Percentiles rank a stretch among this genome's conserved stretches.
These are phyloP conservation scores for Tricholoma sp. DNA, from an alignment of 768 basidiomycete species.

Conservation along the genomic window DNA sequence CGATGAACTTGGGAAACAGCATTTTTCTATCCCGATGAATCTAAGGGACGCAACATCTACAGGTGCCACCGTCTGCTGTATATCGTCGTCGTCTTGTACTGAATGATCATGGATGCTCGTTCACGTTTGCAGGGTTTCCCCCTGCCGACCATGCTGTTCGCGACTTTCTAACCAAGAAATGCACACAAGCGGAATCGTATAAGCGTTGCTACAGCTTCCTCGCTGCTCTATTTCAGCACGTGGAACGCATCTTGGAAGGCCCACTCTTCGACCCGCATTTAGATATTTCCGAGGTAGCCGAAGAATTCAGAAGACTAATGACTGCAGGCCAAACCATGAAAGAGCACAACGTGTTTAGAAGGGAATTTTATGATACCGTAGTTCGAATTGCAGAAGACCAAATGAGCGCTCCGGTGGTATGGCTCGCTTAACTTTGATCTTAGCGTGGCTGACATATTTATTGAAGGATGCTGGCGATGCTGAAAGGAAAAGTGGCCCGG, in stretches of 20 bases:
- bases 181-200: not conserved
- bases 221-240: not conserved
- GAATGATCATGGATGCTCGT: not conserved
- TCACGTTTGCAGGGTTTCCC: not conserved
- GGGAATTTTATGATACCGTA: not conserved
- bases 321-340: not conserved
- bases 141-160: not conserved
- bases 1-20: not conserved
- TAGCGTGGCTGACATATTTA: not conserved
- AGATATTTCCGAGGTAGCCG: not conserved
- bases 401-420: not conserved
- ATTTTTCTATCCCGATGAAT: slow-evolving; percentile 14
- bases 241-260: not conserved
- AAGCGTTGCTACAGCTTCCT: not conserved
- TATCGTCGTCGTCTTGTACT: not conserved
- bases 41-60: slow-evolving; percentile 1
- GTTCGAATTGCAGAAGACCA: not conserved
- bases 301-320: not conserved
- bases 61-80: not conserved
- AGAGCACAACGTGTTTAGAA: not conserved
- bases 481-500: not conserved
- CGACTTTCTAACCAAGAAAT: not conserved
- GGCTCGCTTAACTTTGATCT: not conserved
- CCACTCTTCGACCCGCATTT: not conserved
- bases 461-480: not conserved